Evolutionary conservation across 2,329 filamentous ascomycete species (phyloP), one percentile per base, ranked within the genome.

Genomic region (Pseudocercospora macadamiae): DNA sequence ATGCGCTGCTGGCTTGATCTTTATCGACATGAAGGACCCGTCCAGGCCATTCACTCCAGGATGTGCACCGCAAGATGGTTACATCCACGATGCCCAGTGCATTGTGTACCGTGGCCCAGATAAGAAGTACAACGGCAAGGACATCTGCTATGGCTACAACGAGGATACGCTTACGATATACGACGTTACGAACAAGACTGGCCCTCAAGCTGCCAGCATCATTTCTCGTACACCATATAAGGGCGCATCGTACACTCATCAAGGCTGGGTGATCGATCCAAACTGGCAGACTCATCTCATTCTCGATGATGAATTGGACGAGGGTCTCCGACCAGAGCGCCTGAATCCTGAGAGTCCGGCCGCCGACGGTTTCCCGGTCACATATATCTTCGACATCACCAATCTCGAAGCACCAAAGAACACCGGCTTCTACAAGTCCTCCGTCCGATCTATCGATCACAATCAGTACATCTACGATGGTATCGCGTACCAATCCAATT

Each of bases 21-120:
- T 83, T 71, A 78, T 84, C 64, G 80, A 84, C 67, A 70, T 84
- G 37, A 75, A 73, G n/a, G 78, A 83, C 64, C 75, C 81, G 12
- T 66, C 75, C 12, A 82, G 81, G 64, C 79, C 81, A 6, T 77
- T 73, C 16, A 77, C 75, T 1, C 78, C 80, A 10, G 82, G 81
- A 26, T 84, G 82, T 64, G 77, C 78, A 2, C 72, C 75, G 14
- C 69, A 77, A 26, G 82, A 83, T 67, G 82, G 81, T 52, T 84
- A 84, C 68, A 80, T 83, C 16, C 82, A 84, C 70, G 82, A 84
- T 62, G 82, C 82, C 3, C 81, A 85, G 70, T 84, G 82, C 69
- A 71, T 85, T 36, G 75, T 80, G 57, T 82, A 82, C 73, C 74
- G 73, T 2, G 80, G 81, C 2, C 80, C 80, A 1, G 76, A 81